These are phyloP conservation scores for Aureobasidium mangrovei DNA, from an alignment of 2,329 filamentous ascomycete genomes.

Conservation along the genomic window DNA sequence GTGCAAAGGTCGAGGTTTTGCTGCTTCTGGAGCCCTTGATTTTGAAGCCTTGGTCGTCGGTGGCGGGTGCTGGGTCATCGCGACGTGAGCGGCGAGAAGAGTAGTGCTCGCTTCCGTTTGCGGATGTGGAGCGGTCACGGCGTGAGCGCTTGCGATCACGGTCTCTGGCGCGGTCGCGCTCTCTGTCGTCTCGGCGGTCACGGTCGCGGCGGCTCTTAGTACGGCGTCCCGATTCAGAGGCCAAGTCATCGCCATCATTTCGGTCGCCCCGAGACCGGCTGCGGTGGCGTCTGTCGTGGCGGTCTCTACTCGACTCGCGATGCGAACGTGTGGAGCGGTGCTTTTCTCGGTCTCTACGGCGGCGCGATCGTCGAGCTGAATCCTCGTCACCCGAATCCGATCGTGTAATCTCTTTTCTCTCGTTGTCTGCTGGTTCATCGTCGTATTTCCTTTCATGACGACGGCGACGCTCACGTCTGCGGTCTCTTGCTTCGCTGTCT, in stretches of 20 bases:
- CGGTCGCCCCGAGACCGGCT: conserved; percentile 23
- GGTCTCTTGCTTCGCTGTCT: conserved; percentile 35
- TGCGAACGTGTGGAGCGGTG: conserved; percentile 38
- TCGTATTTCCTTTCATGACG: conserved; percentile 38
- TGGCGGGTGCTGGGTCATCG: conserved; percentile 24
- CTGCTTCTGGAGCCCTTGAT: conserved; percentile 33
- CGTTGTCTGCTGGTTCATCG: conserved; percentile 34
- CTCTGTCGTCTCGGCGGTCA: conserved; percentile 14
- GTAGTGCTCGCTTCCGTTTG: conserved; percentile 37
- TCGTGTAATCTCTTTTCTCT: conserved; percentile 48
- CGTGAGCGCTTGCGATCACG: conserved; percentile 41
- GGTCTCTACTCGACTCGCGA: conserved; percentile 35
- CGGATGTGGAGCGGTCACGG: conserved; percentile 37
- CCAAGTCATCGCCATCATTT: neutral
- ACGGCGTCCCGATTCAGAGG: neutral
- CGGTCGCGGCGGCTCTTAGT: conserved; percentile 13
- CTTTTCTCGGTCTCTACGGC: conserved; percentile 38
- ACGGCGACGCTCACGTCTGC: conserved; percentile 32
- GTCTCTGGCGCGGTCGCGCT: conserved; percentile 22
- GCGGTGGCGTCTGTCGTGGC: conserved; percentile 32
- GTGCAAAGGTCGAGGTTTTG: conserved; percentile 24
- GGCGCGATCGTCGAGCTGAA: conserved; percentile 50
- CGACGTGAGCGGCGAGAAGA: conserved; percentile 31
- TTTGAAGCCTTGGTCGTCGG: conserved; percentile 38
- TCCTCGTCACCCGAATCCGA: conserved; percentile 50